phyloP scores from a whole-genome alignment of 1,284 basidiomycete species.

The Heterobasidion parviporum region DNA sequence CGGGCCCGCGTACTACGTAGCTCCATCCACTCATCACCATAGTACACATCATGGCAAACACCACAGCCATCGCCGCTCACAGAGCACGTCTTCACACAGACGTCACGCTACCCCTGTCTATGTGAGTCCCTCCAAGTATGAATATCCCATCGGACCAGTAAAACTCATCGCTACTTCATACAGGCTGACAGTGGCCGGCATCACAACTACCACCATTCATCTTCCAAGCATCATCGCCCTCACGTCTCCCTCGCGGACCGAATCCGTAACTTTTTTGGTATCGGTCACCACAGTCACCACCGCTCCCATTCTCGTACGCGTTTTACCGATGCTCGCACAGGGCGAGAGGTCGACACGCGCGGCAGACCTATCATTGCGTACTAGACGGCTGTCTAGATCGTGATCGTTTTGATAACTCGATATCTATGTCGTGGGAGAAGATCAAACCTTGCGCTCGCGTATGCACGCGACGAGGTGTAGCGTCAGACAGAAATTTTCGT shows the following conservation, averaged over 20 bases:
- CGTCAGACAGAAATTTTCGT: not conserved
- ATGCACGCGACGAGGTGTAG: not conserved
- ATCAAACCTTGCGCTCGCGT: not conserved
- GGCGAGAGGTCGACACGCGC: constrained; percentile 40
- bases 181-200: constrained; percentile 2
- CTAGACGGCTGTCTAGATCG: constrained; percentile 19
- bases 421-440: not conserved
- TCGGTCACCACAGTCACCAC: constrained; percentile 25
- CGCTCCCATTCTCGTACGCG: constrained; percentile 12
- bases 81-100: constrained; percentile 13
- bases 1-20: constrained; percentile 6
- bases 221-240: constrained; percentile 12
- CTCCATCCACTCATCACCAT: constrained; percentile 7
- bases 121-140: constrained; percentile 7
- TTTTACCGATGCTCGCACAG: constrained; percentile 41
- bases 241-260: constrained; percentile 32
- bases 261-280: constrained; percentile 46
- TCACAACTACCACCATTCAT: constrained; percentile 2
- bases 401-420: not conserved
- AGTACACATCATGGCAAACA: constrained; percentile 2
- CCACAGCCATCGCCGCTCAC: constrained; percentile 9
- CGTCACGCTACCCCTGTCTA: constrained; percentile 7
- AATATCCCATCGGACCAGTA: not conserved
- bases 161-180: not conserved
- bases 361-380: constrained; percentile 44